Conservation (phyloP, 1,139 yeast species). For the Geotrichum cucujoidarum region DNA sequence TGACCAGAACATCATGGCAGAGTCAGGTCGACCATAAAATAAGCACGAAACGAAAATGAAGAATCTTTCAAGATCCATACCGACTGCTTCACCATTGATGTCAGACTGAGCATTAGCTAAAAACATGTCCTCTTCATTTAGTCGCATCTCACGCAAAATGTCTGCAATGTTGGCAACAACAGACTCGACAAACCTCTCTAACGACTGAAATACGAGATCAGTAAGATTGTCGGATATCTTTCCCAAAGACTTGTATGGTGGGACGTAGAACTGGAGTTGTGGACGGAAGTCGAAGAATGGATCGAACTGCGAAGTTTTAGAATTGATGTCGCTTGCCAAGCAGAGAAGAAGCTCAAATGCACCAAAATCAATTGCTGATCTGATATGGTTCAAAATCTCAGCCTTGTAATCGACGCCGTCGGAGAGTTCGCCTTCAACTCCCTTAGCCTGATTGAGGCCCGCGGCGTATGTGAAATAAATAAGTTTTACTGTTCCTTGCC, state of each 20-base stretch:
- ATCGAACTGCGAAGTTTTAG: constrained; percentile 36
- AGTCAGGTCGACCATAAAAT: constrained; percentile 56
- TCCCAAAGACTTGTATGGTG: constrained; percentile 23
- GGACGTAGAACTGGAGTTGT: constrained; percentile 51
- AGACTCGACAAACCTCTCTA: constrained; percentile 47
- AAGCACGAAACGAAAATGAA: constrained; percentile 72
- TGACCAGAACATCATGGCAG: constrained; percentile 65
- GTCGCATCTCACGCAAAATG: constrained; percentile 70
- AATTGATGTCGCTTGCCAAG: constrained; percentile 61
- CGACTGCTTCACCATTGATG: constrained; percentile 41
- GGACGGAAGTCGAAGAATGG: constrained; percentile 55
- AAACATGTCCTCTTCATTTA: constrained; percentile 78
- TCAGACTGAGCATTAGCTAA: constrained; percentile 43
- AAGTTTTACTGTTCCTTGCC: constrained; percentile 55
- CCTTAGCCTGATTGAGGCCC: constrained; percentile 44
- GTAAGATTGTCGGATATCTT: constrained; percentile 24
- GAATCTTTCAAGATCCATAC: constrained; percentile 83
- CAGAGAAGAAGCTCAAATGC: constrained; percentile 76
- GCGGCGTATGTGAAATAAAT: constrained; percentile 61
- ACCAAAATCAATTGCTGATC: constrained; percentile 57
- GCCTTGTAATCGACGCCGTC: constrained; percentile 37
- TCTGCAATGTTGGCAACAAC: constrained; percentile 74
- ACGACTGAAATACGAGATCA: constrained; percentile 21
- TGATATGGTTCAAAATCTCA: constrained; percentile 46
- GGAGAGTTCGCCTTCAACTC: constrained; percentile 15